A percentile compares a stretch with the other conserved stretches of the same genome.
These are phyloP conservation scores for Aotearoamyces nothofagi DNA, from an alignment of 2,329 filamentous ascomycete genomes.

Conservation along the genomic window DNA sequence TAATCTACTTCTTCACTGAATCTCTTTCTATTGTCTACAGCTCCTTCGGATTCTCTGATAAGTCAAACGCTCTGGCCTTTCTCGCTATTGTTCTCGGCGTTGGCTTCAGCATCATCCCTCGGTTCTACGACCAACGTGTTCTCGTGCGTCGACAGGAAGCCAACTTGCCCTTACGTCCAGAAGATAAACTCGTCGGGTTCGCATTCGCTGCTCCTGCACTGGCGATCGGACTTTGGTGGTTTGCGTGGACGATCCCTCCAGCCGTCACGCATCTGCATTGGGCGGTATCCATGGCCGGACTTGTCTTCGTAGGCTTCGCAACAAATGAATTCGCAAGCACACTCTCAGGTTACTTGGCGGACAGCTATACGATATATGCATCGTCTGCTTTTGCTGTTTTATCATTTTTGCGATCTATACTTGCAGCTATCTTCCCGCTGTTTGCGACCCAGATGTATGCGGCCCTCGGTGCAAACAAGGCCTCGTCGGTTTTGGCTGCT, in stretches of 20 bases:
- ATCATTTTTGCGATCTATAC: slow-evolving; percentile 22
- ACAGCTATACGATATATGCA: slow-evolving; percentile 27
- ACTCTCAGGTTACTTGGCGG: slow-evolving; percentile 27
- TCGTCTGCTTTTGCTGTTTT: slow-evolving; percentile 28
- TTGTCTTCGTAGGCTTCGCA: slow-evolving; percentile 29
- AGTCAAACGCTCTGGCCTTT: slow-evolving; percentile 24
- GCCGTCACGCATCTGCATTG: slow-evolving; percentile 19
- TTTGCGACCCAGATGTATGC: slow-evolving; percentile 26
- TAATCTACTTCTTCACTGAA: slow-evolving; percentile 34
- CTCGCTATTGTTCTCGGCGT: slow-evolving; percentile 25
- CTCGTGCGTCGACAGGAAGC: slow-evolving; percentile 13
- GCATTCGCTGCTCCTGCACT: slow-evolving; percentile 27
- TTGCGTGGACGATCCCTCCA: slow-evolving; percentile 31
- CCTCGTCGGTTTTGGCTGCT: slow-evolving; percentile 23
- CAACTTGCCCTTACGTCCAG: slow-evolving; percentile 20
- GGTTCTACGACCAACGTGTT: slow-evolving; percentile 25
- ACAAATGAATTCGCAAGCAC: slow-evolving; percentile 27
- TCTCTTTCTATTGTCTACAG: slow-evolving; percentile 24
- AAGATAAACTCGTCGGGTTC: slow-evolving; percentile 33
- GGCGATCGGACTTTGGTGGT: slow-evolving; percentile 27
- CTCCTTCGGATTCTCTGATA: slow-evolving; percentile 19
- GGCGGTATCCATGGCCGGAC: slow-evolving; percentile 24
- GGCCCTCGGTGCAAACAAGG: slow-evolving; percentile 22
- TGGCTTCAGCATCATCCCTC: slow-evolving; percentile 24
- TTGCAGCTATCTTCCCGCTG: slow-evolving; percentile 24